These are phyloP conservation scores for Epichloe glyceriae DNA, from an alignment of 2,329 filamentous ascomycete species.

Conservation along the genomic window DNA sequence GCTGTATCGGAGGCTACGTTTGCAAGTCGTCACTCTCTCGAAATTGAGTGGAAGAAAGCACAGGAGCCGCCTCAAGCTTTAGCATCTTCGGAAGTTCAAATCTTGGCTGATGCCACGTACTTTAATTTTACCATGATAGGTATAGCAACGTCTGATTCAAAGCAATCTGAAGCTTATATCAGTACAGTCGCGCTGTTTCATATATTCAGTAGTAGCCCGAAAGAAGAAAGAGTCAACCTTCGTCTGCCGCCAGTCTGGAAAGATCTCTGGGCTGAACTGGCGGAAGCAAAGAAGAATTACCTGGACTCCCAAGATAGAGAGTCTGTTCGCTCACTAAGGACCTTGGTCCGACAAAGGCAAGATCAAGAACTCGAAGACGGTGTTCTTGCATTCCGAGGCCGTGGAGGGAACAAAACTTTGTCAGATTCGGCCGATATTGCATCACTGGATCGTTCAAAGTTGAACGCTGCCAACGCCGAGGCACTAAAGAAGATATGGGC, in stretches of 20 bases:
- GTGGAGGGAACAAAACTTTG: conserved; percentile 32
- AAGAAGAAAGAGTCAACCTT: conserved; percentile 76
- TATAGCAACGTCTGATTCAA: conserved; percentile 58
- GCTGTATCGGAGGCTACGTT: conserved; percentile 62
- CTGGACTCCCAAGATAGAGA: conserved; percentile 58
- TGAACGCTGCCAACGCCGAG: conserved; percentile 28
- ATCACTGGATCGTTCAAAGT: conserved; percentile 29
- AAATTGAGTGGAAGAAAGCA: conserved; percentile 65
- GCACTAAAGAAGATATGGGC: conserved; percentile 46
- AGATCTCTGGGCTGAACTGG: conserved; percentile 73
- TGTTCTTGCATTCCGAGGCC: conserved; percentile 63
- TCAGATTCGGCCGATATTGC: conserved; percentile 37
- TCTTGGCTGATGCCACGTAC: conserved; percentile 32
- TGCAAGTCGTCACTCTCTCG: conserved; percentile 61
- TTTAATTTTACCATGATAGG: conserved; percentile 62
- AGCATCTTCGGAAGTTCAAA: conserved; percentile 28
- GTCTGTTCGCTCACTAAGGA: conserved; percentile 53
- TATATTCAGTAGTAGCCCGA: conserved; percentile 61
- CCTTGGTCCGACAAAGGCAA: conserved; percentile 53
- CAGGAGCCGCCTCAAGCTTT: conserved; percentile 36
- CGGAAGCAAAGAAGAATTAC: conserved; percentile 55
- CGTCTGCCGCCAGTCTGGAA: conserved; percentile 70
- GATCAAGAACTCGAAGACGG: conserved; percentile 61
- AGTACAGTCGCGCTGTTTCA: conserved; percentile 73
- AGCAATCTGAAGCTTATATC: conserved; percentile 79